phyloP scores from a whole-genome alignment of 129 eudicot genomes.

The Pulicaria dysenterica region DNA sequence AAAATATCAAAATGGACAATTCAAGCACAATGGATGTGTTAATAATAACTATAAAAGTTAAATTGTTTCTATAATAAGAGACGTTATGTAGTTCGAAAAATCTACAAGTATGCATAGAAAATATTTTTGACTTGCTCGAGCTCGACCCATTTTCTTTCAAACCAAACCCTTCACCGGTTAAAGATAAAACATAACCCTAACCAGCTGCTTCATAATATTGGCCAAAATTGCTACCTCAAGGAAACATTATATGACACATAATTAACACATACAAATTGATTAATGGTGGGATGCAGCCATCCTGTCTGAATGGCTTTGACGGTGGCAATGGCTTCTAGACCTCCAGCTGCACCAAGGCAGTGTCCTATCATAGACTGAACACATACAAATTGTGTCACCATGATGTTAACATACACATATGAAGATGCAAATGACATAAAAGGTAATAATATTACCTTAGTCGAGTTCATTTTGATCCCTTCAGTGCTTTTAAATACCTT shows the following conservation, averaged over 20 bases:
- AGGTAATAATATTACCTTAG: slow-evolving; percentile 56
- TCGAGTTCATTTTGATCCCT: slow-evolving; percentile 82
- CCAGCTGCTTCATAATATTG: not conserved
- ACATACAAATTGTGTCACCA: not conserved
- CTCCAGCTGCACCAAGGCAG: slow-evolving; percentile 98
- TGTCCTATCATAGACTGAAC: slow-evolving; percentile 98
- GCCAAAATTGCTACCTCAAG: not conserved
- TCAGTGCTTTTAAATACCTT: slow-evolving; percentile 85
- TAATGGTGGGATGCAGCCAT: slow-evolving; percentile 96
- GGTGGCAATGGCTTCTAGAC: slow-evolving; percentile 92
- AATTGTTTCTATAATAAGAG: not conserved
- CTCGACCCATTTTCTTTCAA: not conserved
- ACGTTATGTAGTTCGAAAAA: too few species aligned
- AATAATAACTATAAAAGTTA: not conserved
- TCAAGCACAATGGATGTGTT: not conserved
- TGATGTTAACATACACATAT: not conserved
- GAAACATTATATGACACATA: not conserved
- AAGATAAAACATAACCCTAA: not conserved
- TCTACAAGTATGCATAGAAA: too few species aligned
- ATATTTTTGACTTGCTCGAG: not conserved
- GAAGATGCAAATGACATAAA: not conserved
- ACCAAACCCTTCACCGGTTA: not conserved
- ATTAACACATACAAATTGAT: slow-evolving; percentile 72
- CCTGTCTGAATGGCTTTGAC: slow-evolving; percentile 87
- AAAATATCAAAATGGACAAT: not conserved